phyloP scores from a whole-genome alignment of 148 eudicot genomes.

The Drosera capensis region DNA sequence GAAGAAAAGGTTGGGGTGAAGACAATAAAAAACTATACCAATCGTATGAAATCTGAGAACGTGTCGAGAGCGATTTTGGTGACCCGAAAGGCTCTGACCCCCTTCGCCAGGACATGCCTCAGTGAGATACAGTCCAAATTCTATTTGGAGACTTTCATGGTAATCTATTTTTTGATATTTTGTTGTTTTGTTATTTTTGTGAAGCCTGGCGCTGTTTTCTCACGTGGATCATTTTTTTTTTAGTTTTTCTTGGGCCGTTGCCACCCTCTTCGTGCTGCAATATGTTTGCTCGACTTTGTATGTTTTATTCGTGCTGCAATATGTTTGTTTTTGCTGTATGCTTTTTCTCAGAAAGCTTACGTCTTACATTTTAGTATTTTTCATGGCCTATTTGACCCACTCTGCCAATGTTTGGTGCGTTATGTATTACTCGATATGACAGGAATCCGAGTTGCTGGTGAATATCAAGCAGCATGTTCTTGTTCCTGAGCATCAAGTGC shows the following conservation, averaged over 20 bases:
- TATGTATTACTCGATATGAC: neutral
- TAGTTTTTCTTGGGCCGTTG: no score
- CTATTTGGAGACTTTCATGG: slow-evolving; percentile 77
- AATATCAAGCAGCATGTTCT: slow-evolving; percentile 76
- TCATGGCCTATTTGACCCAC: no score
- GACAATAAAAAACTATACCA: slow-evolving; percentile 62
- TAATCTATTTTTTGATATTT: slow-evolving; percentile 4
- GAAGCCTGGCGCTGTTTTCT: no score
- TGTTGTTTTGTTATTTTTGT: no score
- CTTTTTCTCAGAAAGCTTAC: no score
- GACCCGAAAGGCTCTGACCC: slow-evolving; percentile 67
- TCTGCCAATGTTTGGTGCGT: slow-evolving; percentile 1
- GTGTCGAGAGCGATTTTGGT: slow-evolving; percentile 66
- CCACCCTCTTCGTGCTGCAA: no score
- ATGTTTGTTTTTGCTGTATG: no score
- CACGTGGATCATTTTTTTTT: no score
- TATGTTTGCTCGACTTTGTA: no score
- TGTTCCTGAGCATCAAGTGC: slow-evolving; percentile 78
- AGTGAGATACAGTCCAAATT: slow-evolving; percentile 62
- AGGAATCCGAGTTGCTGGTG: slow-evolving; percentile 82
- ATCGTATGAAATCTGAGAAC: slow-evolving; percentile 68
- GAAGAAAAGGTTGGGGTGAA: slow-evolving; percentile 84
- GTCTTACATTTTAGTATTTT: no score
- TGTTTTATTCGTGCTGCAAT: no score
- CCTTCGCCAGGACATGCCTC: slow-evolving; percentile 67